phyloP scores from a whole-genome alignment of 768 basidiomycete species.

The Tylopilus balloui region DNA sequence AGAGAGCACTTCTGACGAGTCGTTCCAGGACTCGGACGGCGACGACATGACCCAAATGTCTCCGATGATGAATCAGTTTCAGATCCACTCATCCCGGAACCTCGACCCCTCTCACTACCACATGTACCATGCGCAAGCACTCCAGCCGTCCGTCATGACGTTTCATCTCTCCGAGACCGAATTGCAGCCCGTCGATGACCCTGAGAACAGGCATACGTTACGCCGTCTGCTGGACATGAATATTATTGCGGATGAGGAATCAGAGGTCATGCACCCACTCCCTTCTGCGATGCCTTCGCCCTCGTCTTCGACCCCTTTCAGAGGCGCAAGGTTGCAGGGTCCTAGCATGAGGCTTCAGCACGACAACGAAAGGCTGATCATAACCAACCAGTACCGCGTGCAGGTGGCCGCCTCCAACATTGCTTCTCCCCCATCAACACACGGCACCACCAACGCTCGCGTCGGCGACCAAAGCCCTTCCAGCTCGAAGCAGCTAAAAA shows the following conservation, averaged over 20 bases:
- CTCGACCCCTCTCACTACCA: conserved; percentile 4
- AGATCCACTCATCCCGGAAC: conserved; percentile 19
- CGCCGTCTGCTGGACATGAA: conserved; percentile 14
- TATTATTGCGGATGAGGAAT: conserved; percentile 14
- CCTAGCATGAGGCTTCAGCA: conserved; percentile 23
- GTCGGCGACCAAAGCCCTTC: conserved; percentile 9
- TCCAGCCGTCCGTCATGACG: conserved; percentile 28
- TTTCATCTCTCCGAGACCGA: conserved; percentile 27
- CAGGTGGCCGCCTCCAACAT: conserved; percentile 1
- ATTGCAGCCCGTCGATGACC: conserved; percentile 25
- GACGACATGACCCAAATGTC: conserved; percentile 27
- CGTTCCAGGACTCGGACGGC: conserved; percentile 26
- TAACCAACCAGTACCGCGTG: conserved; percentile 14
- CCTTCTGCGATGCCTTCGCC: conserved; percentile 3
- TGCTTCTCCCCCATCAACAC: conserved; percentile 8
- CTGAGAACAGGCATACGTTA: conserved; percentile 23
- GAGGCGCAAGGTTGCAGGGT: conserved; percentile 16
- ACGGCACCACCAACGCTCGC: conserved; percentile 3
- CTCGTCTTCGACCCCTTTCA: conserved; percentile 3
- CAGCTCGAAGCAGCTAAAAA: conserved; percentile 27
- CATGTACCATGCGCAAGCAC: conserved; percentile 10
- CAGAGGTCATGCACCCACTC: conserved; percentile 8
- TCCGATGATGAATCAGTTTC: conserved; percentile 32
- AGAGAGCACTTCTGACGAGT: conserved; percentile 30
- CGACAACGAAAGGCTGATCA: conserved; percentile 6